Conservation (phyloP, 768 basidiomycete genomes). For the Lentinula edodes region DNA sequence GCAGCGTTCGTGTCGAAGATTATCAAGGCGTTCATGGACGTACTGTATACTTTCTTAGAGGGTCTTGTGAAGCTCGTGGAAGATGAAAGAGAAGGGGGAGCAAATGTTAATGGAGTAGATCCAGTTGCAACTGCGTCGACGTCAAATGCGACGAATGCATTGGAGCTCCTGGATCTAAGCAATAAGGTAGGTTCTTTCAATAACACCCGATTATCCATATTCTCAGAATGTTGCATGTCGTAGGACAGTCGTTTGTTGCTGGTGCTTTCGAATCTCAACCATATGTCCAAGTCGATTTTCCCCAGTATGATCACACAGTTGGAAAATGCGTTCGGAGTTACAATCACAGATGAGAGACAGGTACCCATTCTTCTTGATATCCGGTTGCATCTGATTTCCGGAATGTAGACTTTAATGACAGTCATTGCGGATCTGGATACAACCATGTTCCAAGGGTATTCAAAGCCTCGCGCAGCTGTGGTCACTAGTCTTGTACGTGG, state of each 20-base stretch:
- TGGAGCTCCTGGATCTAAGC: constrained; percentile 55
- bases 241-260: constrained; percentile 85
- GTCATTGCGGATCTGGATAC: constrained; percentile 83
- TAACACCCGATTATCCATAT: constrained; percentile 2
- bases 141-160: constrained; percentile 34
- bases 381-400: background rate
- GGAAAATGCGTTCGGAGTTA: constrained; percentile 67
- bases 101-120: constrained; percentile 34
- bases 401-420: constrained; percentile 60
- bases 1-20: constrained; percentile 67
- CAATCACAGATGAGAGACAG: constrained; percentile 67
- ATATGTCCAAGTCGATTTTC: constrained; percentile 64
- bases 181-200: constrained; percentile 43
- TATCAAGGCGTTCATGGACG: constrained; percentile 80
- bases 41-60: constrained; percentile 80
- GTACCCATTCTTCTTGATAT: constrained; percentile 29
- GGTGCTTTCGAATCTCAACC: constrained; percentile 83
- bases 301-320: constrained; percentile 79
- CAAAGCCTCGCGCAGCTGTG: constrained; percentile 72
- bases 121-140: constrained; percentile 24
- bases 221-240: background rate
- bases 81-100: constrained; percentile 42
- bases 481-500: constrained; percentile 63
- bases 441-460: constrained; percentile 83
- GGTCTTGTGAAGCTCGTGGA: constrained; percentile 78